These are phyloP conservation scores for Sequoiadendron giganteum DNA, from an alignment of 75 land plant genomes.

Conservation along the genomic window DNA sequence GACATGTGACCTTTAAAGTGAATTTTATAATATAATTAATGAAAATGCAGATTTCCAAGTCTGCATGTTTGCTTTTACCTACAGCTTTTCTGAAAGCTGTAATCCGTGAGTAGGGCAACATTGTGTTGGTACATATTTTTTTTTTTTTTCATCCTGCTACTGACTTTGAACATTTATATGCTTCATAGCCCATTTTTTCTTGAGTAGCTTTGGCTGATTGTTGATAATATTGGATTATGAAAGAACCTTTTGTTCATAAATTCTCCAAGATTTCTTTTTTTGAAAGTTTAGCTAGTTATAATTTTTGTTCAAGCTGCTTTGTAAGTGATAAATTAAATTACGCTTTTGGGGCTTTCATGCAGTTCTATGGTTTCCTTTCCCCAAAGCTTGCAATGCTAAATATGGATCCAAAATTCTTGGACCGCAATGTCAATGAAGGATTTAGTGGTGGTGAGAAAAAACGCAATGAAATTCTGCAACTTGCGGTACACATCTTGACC, in stretches of 20 bases:
- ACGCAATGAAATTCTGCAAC: slow-evolving; percentile 94
- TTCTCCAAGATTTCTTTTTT: slow-evolving; percentile 1
- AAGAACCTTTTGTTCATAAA: neutral
- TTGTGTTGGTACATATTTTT: neutral
- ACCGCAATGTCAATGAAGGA: slow-evolving; percentile 98
- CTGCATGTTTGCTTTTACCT: neutral
- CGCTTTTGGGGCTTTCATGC: slow-evolving; percentile 20
- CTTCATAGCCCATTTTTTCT: neutral
- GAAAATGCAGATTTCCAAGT: neutral
- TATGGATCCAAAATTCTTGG: slow-evolving; percentile 79
- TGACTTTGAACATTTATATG: neutral
- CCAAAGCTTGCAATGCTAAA: slow-evolving; percentile 80
- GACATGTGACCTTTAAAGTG: neutral
- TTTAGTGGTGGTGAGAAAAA: slow-evolving; percentile 99
- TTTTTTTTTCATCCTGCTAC: neutral
- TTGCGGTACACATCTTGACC: slow-evolving; percentile 54
- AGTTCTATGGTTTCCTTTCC: slow-evolving; percentile 72
- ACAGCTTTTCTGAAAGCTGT: neutral
- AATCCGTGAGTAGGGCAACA: too few relatives aligned
- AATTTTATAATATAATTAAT: neutral
- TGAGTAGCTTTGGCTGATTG: neutral
- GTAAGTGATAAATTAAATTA: neutral
- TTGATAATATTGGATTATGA: neutral
- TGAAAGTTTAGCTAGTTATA: neutral
- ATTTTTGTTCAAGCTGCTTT: neutral